These are phyloP conservation scores for Phytophthora megakarya DNA, from an alignment of 352 stramenopile genomes.

Conservation along the genomic window DNA sequence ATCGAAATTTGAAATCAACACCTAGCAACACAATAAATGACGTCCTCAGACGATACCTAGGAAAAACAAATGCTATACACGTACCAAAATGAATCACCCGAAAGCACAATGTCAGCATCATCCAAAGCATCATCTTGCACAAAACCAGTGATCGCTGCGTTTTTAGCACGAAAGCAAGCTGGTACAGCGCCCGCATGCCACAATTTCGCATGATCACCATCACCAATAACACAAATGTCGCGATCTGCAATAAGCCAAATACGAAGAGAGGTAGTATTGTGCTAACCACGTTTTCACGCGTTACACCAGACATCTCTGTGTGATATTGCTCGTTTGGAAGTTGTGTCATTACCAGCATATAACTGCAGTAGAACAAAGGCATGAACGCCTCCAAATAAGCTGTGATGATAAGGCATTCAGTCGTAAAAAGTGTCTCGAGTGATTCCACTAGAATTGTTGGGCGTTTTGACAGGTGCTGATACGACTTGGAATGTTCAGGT, in stretches of 20 bases:
- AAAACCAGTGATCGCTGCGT: slow-evolving; percentile 25
- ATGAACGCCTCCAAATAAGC: slow-evolving; percentile 47
- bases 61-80: neutral
- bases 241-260: slow-evolving; percentile 26
- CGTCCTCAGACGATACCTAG: no score
- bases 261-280: slow-evolving; percentile 18
- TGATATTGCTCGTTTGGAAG: slow-evolving; percentile 24
- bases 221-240: slow-evolving; percentile 20
- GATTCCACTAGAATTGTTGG: slow-evolving; percentile 20
- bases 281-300: neutral
- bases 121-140: slow-evolving; percentile 34
- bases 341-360: slow-evolving; percentile 17
- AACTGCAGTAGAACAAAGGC: slow-evolving; percentile 34
- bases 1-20: slow-evolving; percentile 21
- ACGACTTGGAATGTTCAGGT: neutral
- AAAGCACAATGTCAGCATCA: slow-evolving; percentile 23
- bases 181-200: slow-evolving; percentile 22
- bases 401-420: slow-evolving; percentile 37
- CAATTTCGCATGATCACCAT: slow-evolving; percentile 19
- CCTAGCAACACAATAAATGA: neutral
- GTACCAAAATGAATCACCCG: slow-evolving; percentile 26
- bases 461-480: neutral
- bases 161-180: slow-evolving; percentile 40
- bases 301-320: slow-evolving; percentile 16
- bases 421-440: slow-evolving; percentile 29